Percentiles rank a stretch among this genome's conserved stretches.
These are phyloP conservation scores for Cucumis melo DNA, from an alignment of 306 rosid species.

Conservation along the genomic window DNA sequence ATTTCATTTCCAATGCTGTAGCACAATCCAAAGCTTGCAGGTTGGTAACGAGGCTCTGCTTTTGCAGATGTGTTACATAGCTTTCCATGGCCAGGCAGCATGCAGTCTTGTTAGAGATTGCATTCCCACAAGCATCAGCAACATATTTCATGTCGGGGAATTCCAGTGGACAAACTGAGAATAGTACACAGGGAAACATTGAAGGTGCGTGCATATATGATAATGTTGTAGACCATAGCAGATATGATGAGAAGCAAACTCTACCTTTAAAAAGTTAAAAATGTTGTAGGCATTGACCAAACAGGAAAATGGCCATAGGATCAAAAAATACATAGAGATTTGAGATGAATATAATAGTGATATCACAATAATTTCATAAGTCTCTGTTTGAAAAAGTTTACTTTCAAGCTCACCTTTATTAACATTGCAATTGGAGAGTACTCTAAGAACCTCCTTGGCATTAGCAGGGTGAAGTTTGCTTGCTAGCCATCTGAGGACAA, in stretches of 20 bases:
- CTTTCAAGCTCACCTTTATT: constrained; percentile 42
- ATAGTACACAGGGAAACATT: constrained; percentile 3
- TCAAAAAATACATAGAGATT: background rate
- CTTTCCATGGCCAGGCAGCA: constrained; percentile 80
- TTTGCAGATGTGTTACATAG: constrained; percentile 87
- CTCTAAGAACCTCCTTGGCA: constrained; percentile 78
- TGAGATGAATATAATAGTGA: background rate
- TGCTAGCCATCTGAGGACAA: constrained; percentile 84
- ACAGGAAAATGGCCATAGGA: background rate
- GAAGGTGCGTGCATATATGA: background rate
- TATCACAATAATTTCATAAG: background rate
- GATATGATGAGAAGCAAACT: background rate
- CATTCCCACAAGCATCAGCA: constrained; percentile 47
- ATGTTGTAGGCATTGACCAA: background rate
- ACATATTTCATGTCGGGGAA: constrained; percentile 60
- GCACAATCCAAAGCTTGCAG: constrained; percentile 96
- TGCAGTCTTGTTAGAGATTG: constrained; percentile 45
- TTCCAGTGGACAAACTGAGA: constrained; percentile 71
- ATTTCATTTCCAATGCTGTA: constrained; percentile 61
- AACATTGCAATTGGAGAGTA: constrained; percentile 74
- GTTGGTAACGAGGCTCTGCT: constrained; percentile 88
- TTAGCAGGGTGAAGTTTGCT: constrained; percentile 65
- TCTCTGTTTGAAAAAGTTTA: background rate
- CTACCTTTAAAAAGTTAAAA: background rate
- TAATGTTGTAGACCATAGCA: background rate